Evolutionary conservation across 352 stramenopile species (phyloP), one percentile per base, ranked within the genome.

Genomic region (Phytophthora pinifolia): DNA sequence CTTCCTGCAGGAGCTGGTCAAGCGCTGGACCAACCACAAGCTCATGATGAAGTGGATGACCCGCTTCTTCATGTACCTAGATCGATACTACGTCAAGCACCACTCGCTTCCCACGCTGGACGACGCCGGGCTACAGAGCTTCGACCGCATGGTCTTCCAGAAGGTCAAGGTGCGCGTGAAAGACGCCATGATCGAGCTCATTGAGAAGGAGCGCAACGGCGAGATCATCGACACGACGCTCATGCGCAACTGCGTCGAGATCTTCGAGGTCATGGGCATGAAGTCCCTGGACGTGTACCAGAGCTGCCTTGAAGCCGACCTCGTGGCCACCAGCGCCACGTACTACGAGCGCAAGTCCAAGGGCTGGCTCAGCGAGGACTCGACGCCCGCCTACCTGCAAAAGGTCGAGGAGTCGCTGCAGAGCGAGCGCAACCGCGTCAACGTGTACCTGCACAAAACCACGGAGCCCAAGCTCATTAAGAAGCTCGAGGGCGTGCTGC

Each of bases 41-140:
- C 98, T 99, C 72, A 99, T 99, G 97, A 99, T 99, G 86, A 98
- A 99, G 77, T 99, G 98, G 98, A 98, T 99, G 83, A 81, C 92
- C 46, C 97, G 97, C 60, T 99, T 99, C 73, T 99, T 99, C 73
- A 99, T 98, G 76, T 99, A 99, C 76, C 72, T 99, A n/a, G 96
- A 99, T 72, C 83, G 94, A 25, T 98, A 98, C 75, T 98, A 98
- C 72, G 90, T 98, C 52, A 95, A 98, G 76, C 97, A 99, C 79
- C 96, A 99, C 70, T 97, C 80, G 60, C 79, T 99, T 15, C 96
- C 96, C 46, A 98, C 94, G 31, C 76, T 99, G 3, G 83, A 91
- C 22, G 90, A 99, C 55, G 92, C 96, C 9, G 86, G 86, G 0
- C 69, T 95, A 6, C 82, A 92, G 65, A 88, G 74, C 51, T 95